Evolutionary conservation across 2,329 filamentous ascomycete genomes (phyloP), one percentile per base, ranked within the genome.

Genomic region (Onygenales sp.): DNA sequence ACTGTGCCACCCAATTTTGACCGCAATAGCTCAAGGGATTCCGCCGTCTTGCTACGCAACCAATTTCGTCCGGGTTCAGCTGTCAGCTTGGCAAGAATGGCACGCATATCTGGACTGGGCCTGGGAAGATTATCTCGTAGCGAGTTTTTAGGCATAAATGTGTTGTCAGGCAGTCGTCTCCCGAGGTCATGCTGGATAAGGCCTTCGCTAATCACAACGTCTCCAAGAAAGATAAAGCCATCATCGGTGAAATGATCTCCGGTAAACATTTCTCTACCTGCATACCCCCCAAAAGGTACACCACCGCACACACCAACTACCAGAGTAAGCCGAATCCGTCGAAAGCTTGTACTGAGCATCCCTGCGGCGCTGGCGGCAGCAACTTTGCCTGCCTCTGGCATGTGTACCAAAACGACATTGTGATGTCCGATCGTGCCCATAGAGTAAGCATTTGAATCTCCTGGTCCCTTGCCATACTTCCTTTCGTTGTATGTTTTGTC

Each of bases 241-340:
- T 27, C 21, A 5, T 27, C 21, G 1, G 21, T 27, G 21, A 3
- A 27, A 27, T 27, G 1, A 27, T 69, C 65, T 13, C 66, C 66
- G 7, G 68, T 61, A 45, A 53, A 44, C 10, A 44, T 39, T 9
- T 9, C 36, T n/a, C 31, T 44, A 21, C 2, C 7, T 44, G 42
- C 11, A 10, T 44, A 13, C 10, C 7, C n/a, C 8, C 60, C 57
- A 65, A 31, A 48, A 1, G 68, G 69, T 7, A 68, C 61, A 5
- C 66, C 71, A 0, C 72, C 73, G 42, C 72, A 75, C 5, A 75
- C 63, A 0, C 72, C 73, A 3, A 69, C 66, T 0, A 75, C 41
- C 0, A 75, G 17, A 2, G 57, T 66, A 0, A 75, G 55, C 42
- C 60, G 64, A 3, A 75, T 54, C 2, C 52, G 53, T 0, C 51